Conservation (phyloP, 2,329 filamentous ascomycete genomes). For the Diaporthe capsici region DNA sequence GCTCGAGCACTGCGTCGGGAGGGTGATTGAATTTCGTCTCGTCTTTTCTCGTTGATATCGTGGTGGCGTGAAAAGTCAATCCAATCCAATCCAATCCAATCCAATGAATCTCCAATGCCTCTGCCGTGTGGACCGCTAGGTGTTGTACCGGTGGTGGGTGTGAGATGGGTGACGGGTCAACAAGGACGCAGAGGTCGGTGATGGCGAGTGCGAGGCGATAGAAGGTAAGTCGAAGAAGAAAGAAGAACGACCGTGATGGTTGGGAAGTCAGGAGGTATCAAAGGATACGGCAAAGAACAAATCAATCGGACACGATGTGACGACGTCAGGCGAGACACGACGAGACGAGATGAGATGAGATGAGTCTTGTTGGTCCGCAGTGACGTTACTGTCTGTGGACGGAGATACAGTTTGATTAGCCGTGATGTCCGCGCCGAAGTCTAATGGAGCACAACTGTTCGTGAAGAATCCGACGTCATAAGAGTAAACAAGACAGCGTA, state of each 20-base stretch:
- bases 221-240: not conserved
- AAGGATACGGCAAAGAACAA: not conserved
- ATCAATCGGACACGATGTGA: not conserved
- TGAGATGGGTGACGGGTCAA: not conserved
- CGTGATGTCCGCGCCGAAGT: conserved; percentile 17
- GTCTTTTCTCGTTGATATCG: conserved; percentile 30
- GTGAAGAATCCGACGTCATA: conserved; percentile 11
- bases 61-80: conserved; percentile 18
- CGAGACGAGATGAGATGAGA: conserved; percentile 24
- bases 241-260: not conserved
- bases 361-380: not conserved
- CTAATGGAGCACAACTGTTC: conserved; percentile 7
- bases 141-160: not conserved
- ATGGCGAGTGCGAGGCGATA: not conserved
- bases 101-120: not conserved
- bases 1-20: not conserved
- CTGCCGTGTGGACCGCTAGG: not conserved
- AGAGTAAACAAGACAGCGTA: not conserved
- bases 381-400: conserved; percentile 17
- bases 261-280: not conserved
- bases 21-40: conserved; percentile 24
- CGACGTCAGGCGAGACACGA: conserved; percentile 17
- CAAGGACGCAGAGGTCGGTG: not conserved
- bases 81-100: not conserved
- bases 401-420: conserved; percentile 29